Conservation (phyloP, 2,329 filamentous ascomycete genomes). For the Phialophora macrospora region DNA sequence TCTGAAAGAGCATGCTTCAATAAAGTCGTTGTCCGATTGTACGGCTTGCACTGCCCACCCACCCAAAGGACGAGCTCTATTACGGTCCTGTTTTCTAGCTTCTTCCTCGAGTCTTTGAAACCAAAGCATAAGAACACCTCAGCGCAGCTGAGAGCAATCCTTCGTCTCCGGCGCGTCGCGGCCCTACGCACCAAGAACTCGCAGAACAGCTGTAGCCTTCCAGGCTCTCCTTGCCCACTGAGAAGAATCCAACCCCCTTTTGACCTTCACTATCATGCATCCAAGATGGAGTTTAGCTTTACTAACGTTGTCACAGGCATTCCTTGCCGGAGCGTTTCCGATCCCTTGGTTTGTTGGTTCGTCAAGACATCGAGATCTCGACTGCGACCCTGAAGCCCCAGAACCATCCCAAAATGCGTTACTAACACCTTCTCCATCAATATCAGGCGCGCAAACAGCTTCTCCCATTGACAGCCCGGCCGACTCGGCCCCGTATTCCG, state of each 20-base stretch:
- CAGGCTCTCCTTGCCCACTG: neutral
- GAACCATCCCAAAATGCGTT: neutral
- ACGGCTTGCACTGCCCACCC: neutral
- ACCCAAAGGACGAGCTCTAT: neutral
- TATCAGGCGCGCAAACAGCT: conserved; percentile 9
- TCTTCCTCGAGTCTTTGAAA: neutral
- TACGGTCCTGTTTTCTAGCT: neutral
- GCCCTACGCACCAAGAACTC: neutral
- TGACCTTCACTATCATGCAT: conserved; percentile 23
- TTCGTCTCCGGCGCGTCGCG: neutral
- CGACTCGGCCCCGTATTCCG: neutral
- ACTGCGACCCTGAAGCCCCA: conserved; percentile 8
- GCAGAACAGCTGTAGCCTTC: neutral
- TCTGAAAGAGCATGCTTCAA: neutral
- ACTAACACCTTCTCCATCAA: conserved; percentile 17
- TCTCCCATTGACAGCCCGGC: neutral
- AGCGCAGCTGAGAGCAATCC: too few species aligned
- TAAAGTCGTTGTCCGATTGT: neutral
- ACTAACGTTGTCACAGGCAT: conserved; percentile 35
- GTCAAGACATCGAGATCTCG: conserved; percentile 16
- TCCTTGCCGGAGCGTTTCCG: conserved; percentile 34
- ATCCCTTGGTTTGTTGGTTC: conserved; percentile 28
- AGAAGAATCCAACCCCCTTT: conserved; percentile 5
- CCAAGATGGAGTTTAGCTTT: conserved; percentile 22
- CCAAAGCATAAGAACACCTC: neutral